Evolutionary conservation across 345 rosid species (phyloP).

Genomic region (Linum lewisii): DNA sequence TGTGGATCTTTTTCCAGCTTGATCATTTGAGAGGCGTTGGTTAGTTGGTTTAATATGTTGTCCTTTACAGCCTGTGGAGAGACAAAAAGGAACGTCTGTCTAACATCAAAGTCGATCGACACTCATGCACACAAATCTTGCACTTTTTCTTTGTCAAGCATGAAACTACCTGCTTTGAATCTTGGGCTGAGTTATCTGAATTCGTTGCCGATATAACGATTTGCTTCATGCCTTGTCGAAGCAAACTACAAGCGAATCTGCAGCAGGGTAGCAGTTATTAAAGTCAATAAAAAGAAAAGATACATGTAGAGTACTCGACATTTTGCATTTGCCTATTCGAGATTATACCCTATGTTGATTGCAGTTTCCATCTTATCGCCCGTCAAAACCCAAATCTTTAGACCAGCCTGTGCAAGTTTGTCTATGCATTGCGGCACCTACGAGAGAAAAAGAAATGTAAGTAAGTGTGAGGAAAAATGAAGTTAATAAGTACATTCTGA

Average conservation of each 20-base stretch:
- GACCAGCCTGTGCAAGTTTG: slow-evolving; percentile 81
- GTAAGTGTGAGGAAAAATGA: background rate
- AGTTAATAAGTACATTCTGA: background rate
- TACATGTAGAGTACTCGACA: background rate
- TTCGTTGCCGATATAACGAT: slow-evolving; percentile 31
- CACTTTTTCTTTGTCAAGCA: background rate
- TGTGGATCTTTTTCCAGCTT: slow-evolving; percentile 31
- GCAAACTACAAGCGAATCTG: slow-evolving; percentile 80
- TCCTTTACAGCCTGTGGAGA: slow-evolving; percentile 45
- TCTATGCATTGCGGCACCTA: slow-evolving; percentile 87
- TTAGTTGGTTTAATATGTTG: slow-evolving; percentile 39
- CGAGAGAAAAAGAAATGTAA: slow-evolving; percentile 2
- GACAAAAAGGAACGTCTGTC: slow-evolving; percentile 5
- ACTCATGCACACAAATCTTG: slow-evolving; percentile 2
- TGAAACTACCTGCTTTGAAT: background rate
- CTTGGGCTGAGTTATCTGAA: slow-evolving; percentile 3
- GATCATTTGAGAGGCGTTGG: slow-evolving; percentile 35
- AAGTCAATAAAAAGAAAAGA: background rate
- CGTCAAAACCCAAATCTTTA: slow-evolving; percentile 78
- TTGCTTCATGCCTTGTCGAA: slow-evolving; percentile 68
- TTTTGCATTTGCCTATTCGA: no score
- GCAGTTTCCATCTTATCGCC: slow-evolving; percentile 90
- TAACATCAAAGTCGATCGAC: slow-evolving; percentile 1
- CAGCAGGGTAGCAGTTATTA: slow-evolving; percentile 9
- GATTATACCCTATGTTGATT: slow-evolving; percentile 74